Evolutionary conservation across 805 yeast species (phyloP), one percentile per base, ranked within the genome.

Genomic region (Saturnispora galanensis): DNA sequence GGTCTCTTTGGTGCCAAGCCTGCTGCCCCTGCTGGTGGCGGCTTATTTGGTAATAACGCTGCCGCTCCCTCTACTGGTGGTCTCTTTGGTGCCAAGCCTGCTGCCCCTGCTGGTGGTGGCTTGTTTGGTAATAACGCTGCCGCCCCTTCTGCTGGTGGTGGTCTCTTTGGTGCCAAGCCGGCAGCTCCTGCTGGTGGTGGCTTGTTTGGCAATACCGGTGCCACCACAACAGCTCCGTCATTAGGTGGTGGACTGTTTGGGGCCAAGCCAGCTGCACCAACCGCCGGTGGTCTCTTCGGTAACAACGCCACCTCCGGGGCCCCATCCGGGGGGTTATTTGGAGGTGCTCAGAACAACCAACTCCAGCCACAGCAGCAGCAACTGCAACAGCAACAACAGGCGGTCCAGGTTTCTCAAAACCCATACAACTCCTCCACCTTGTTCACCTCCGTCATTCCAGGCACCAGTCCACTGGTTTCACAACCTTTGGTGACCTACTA

Each of bases 341-440:
- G 65, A 31, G 47, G 35, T 33, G 35, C 29, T 18, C 40, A 34
- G 30, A 42, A 35, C 26, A 44, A 32, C n/a, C 42, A 45, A 38
- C 54, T 50, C 26, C 53, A 50, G 37, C 57, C 46, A 31, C 55
- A 51, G 36, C 55, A 53, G 38, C 55, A 50, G 21, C 55, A 52
- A 35, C 50, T 41, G 28, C 40, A 44, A 51, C 41, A 44, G 35
- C 55, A 54, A 37, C 55, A 53, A 37, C 50, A 65, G 44, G 64
- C 71, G 36, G 47, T 52, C 32, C 31, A 50, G 43, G 48, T 48
- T 64, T 68, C 65, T 46, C 69, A 70, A 47, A 76, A 82, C 57
- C 96, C 96, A 37, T 89, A 85, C 58, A 95, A 96, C 1, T 72
- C 76, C 39, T 80, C 81, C 53, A 84, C 88, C 5, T 66, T 89